A percentile compares a stretch with the other conserved stretches of the same genome.
Conservation (phyloP, 768 basidiomycete genomes). For the Leucocoprinus birnbaumii region DNA sequence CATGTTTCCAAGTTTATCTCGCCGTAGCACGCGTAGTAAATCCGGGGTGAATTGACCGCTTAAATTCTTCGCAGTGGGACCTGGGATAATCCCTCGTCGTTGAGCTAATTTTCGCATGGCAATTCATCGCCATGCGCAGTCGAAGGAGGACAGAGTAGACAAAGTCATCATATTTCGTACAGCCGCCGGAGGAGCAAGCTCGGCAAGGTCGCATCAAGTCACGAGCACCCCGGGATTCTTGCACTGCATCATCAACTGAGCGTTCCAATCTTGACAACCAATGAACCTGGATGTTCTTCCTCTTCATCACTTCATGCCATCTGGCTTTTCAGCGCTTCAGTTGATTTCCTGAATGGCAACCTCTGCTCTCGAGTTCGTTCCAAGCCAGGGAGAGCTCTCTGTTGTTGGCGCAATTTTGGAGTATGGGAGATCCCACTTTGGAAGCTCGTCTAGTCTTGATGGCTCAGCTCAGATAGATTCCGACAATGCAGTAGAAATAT, state of each 20-base stretch:
- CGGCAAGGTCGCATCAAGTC: slow-evolving; percentile 1
- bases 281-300: background rate
- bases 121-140: too few species aligned
- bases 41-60: too few species aligned
- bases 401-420: slow-evolving; percentile 11
- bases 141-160: too few species aligned
- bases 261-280: background rate
- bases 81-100: too few species aligned
- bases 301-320: slow-evolving; percentile 1
- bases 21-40: too few species aligned
- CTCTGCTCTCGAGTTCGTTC: slow-evolving; percentile 8
- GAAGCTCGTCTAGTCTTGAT: background rate
- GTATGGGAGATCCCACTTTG: slow-evolving; percentile 6
- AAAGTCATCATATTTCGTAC: background rate
- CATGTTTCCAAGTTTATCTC: too few species aligned
- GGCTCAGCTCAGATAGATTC: slow-evolving; percentile 6
- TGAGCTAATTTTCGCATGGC: too few species aligned
- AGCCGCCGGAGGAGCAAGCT: slow-evolving; percentile 6
- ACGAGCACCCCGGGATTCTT: background rate
- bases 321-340: background rate
- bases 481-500: slow-evolving; percentile 13
- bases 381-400: slow-evolving; percentile 13
- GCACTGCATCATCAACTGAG: background rate
- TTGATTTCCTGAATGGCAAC: slow-evolving; percentile 6
- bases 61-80: too few species aligned